These are phyloP conservation scores for Mortierella alpina DNA, from an alignment of 192 early-diverging fungal genomes.

Conservation along the genomic window DNA sequence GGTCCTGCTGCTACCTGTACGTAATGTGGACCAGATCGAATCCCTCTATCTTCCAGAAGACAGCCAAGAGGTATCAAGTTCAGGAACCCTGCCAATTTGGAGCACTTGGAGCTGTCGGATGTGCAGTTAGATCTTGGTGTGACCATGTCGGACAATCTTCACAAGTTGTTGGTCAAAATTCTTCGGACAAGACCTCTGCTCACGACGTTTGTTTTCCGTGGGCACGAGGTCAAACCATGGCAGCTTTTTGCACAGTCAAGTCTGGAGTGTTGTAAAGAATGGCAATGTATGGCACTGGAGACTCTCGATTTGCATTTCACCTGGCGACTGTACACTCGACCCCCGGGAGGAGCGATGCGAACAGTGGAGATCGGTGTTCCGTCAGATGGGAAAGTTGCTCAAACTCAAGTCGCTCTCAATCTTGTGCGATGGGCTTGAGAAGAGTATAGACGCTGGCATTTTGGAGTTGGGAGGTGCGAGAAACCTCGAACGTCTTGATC, in stretches of 20 bases:
- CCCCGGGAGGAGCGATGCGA: not conserved
- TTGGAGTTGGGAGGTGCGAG: not conserved
- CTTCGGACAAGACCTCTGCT: slow-evolving; percentile 3
- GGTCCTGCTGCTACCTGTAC: not conserved
- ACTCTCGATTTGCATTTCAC: not conserved
- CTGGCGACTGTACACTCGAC: not conserved
- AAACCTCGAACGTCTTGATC: no score
- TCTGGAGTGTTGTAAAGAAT: not conserved
- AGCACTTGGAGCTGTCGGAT: not conserved
- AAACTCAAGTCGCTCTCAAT: slow-evolving; percentile 2
- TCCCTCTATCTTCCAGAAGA: not conserved
- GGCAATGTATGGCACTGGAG: not conserved
- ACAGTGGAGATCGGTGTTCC: not conserved
- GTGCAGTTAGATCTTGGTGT: not conserved
- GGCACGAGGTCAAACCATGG: not conserved
- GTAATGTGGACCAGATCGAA: not conserved
- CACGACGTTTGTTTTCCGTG: not conserved
- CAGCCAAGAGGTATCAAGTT: not conserved
- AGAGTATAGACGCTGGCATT: not conserved
- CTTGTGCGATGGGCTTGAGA: not conserved
- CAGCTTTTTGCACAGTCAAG: slow-evolving; percentile 2
- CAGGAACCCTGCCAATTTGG: not conserved
- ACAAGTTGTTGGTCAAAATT: not conserved
- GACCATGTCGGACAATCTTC: not conserved
- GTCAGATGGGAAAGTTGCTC: not conserved